These are phyloP conservation scores for Beauveria rudraprayagi DNA, from an alignment of 2,329 filamentous ascomycete genomes.

Conservation along the genomic window DNA sequence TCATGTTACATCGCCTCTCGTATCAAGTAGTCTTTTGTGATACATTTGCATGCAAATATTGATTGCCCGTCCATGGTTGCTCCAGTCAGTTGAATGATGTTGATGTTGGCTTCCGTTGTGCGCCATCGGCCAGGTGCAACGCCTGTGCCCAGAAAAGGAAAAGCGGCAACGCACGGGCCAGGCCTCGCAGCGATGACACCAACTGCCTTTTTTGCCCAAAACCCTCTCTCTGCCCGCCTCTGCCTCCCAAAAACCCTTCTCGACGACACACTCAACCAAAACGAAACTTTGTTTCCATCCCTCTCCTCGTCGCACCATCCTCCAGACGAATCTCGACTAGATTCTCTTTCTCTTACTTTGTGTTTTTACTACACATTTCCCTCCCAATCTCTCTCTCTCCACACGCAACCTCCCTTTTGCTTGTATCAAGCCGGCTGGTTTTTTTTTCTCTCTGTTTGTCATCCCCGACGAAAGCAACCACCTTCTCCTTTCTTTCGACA, in stretches of 20 bases:
- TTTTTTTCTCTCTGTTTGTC: constrained; percentile 12
- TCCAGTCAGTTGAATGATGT: neutral
- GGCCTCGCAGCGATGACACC: neutral
- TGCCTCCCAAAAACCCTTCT: constrained; percentile 3
- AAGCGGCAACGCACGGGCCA: constrained; percentile 9
- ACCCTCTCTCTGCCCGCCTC: constrained; percentile 4
- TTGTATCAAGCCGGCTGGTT: constrained; percentile 7
- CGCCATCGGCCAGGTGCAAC: neutral
- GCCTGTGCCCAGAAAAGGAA: neutral
- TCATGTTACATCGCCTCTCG: neutral
- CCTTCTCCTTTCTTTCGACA: neutral
- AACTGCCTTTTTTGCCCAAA: constrained; percentile 7
- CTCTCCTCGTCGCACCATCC: constrained; percentile 6
- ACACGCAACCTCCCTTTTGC: constrained; percentile 3
- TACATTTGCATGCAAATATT: neutral
- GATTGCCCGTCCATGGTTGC: neutral
- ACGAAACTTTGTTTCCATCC: constrained; percentile 5
- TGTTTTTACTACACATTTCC: constrained; percentile 9
- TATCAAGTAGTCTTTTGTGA: neutral
- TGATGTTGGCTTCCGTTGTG: neutral
- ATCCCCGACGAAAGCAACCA: constrained; percentile 4
- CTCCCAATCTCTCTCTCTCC: constrained; percentile 10
- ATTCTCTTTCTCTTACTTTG: constrained; percentile 10
- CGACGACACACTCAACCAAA: constrained; percentile 5
- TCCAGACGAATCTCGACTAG: constrained; percentile 5